phyloP scores from a whole-genome alignment of 345 rosid species.

The Populus ilicifolia region DNA sequence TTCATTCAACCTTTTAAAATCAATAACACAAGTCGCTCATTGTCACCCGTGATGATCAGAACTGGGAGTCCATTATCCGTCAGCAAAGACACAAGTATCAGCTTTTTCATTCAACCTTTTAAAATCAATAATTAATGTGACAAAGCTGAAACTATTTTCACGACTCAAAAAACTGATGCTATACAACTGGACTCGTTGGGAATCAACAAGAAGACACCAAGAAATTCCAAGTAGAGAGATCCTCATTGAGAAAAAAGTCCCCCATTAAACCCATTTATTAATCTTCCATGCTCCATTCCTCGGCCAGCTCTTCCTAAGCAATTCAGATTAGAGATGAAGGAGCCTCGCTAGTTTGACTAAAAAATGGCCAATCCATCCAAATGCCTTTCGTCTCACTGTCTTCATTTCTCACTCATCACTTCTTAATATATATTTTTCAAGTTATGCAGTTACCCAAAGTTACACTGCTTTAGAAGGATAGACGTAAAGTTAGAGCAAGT shows the following conservation, averaged over 20 bases:
- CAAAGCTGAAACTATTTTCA: background rate
- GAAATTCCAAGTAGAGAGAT: background rate
- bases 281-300: background rate
- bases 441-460: background rate
- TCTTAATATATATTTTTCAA: background rate
- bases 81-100: conserved; percentile 8
- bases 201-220: background rate
- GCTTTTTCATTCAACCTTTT: background rate
- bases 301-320: background rate
- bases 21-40: conserved; percentile 54
- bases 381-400: background rate
- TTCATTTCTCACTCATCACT: background rate
- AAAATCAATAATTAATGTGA: background rate
- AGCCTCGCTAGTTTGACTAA: background rate
- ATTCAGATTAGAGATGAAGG: background rate
- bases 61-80: conserved; percentile 32
- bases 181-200: background rate
- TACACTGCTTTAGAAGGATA: background rate
- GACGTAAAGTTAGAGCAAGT: conserved; percentile 7
- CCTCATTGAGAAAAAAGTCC: background rate
- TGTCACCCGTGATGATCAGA: conserved; percentile 73
- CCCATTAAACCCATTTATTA: background rate
- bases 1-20: background rate
- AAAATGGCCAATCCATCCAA: background rate
- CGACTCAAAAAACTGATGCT: background rate